Percentiles rank a stretch among this genome's conserved stretches.
Evolutionary conservation across 2,329 filamentous ascomycete genomes (phyloP).

Genomic region (Pseudonectria buxi): DNA sequence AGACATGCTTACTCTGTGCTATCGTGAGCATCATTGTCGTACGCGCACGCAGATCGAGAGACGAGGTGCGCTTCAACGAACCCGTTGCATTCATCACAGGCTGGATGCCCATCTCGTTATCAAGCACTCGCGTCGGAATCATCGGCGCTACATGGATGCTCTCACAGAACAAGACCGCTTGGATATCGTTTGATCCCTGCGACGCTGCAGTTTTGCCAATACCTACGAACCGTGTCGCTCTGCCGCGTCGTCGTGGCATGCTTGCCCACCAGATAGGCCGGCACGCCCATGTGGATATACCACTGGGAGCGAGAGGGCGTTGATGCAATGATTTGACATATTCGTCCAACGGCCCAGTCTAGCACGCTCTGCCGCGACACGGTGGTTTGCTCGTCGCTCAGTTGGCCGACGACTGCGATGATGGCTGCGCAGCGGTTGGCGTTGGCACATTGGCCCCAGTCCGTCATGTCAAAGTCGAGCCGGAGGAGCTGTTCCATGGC

Average conservation of each 20-base stretch:
- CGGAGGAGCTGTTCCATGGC: slow-evolving; percentile 22
- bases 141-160: slow-evolving; percentile 25
- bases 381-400: background rate
- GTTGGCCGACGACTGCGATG: slow-evolving; percentile 22
- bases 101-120: background rate
- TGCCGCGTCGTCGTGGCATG: slow-evolving; percentile 26
- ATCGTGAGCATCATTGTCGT: too few species aligned
- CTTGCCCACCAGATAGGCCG: slow-evolving; percentile 31
- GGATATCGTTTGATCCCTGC: slow-evolving; percentile 31
- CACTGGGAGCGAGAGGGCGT: slow-evolving; percentile 28
- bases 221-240: slow-evolving; percentile 28
- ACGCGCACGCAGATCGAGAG: too few species aligned
- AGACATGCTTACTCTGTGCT: too few species aligned
- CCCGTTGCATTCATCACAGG: too few species aligned
- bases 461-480: slow-evolving; percentile 9
- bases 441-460: slow-evolving; percentile 20
- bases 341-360: slow-evolving; percentile 25
- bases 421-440: slow-evolving; percentile 30
- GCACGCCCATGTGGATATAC: slow-evolving; percentile 33
- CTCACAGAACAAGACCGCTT: slow-evolving; percentile 23
- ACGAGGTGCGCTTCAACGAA: too few species aligned
- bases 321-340: slow-evolving; percentile 27
- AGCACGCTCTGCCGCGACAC: slow-evolving; percentile 10
- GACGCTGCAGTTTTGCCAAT: slow-evolving; percentile 33
- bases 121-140: slow-evolving; percentile 10